These are phyloP conservation scores for Colletotrichum karsti DNA, from an alignment of 2,329 filamentous ascomycete genomes.

Conservation along the genomic window DNA sequence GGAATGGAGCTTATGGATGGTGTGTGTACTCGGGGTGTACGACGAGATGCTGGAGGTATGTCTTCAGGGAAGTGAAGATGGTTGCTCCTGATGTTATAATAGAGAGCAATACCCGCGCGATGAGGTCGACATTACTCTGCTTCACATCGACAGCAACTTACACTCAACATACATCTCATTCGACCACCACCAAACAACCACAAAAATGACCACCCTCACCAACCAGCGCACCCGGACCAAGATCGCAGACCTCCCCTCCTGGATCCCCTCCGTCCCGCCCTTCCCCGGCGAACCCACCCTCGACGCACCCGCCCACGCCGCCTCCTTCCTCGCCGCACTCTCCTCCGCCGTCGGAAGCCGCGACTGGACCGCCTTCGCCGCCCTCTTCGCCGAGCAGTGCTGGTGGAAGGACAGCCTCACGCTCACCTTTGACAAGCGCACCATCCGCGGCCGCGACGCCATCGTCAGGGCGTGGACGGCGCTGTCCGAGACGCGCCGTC, in stretches of 20 bases:
- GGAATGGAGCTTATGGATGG: no score
- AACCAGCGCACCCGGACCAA: background rate
- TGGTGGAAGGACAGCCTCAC: conserved; percentile 22
- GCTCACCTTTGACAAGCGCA: conserved; percentile 27
- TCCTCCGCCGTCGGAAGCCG: background rate
- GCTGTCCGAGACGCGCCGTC: background rate
- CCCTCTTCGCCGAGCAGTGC: conserved; percentile 3
- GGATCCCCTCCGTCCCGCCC: conserved; percentile 10
- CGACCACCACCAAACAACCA: background rate
- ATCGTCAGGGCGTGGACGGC: conserved; percentile 2
- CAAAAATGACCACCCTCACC: background rate
- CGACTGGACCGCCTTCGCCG: conserved; percentile 15
- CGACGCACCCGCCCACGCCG: background rate
- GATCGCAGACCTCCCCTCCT: conserved; percentile 5
- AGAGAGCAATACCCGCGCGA: no score
- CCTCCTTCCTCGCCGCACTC: background rate
- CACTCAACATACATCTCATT: background rate
- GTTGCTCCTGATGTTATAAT: no score
- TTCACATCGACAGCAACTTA: no score
- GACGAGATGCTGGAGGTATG: no score
- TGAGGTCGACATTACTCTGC: no score
- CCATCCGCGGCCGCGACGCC: background rate
- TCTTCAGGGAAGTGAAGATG: no score
- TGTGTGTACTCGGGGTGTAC: no score
- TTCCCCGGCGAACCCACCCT: conserved; percentile 1